phyloP scores from a whole-genome alignment of 2,329 filamentous ascomycete genomes.

The Fusarium globosum region DNA sequence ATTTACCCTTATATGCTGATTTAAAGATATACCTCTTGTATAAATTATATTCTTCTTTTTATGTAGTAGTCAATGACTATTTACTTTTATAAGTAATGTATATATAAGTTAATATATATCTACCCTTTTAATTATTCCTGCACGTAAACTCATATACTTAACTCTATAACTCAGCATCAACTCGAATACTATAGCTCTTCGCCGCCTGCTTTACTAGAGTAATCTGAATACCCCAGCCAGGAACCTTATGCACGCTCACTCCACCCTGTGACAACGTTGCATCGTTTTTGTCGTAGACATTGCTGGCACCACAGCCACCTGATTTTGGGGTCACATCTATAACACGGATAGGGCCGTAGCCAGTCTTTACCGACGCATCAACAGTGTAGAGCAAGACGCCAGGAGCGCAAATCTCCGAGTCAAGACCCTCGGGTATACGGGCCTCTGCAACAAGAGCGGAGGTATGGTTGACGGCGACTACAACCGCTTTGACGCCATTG shows the following conservation, averaged over 20 bases:
- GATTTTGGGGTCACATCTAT: conserved; percentile 47
- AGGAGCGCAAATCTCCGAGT: conserved; percentile 44
- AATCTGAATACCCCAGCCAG: conserved; percentile 29
- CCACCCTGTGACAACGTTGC: conserved; percentile 40
- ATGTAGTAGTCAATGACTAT: no score
- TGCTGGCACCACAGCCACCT: conserved; percentile 41
- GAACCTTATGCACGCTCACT: conserved; percentile 4
- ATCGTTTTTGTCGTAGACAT: conserved; percentile 46
- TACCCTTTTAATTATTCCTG: no score
- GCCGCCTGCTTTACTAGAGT: conserved; percentile 3
- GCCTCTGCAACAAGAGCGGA: conserved; percentile 49
- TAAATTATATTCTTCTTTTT: no score
- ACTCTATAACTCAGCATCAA: neutral
- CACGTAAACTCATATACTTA: no score
- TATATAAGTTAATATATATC: no score
- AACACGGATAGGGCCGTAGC: conserved; percentile 48
- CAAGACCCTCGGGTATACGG: conserved; percentile 41
- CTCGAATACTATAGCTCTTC: neutral
- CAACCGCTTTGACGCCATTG: conserved; percentile 21
- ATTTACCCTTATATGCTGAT: no score
- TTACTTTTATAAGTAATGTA: no score
- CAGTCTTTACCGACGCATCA: conserved; percentile 43
- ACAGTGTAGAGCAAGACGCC: conserved; percentile 52
- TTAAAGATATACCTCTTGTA: no score
- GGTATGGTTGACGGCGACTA: conserved; percentile 21